A percentile compares a stretch with the other conserved stretches of the same genome.
Evolutionary conservation across 768 basidiomycete species (phyloP).

Genomic region (Gymnopilus junonius): DNA sequence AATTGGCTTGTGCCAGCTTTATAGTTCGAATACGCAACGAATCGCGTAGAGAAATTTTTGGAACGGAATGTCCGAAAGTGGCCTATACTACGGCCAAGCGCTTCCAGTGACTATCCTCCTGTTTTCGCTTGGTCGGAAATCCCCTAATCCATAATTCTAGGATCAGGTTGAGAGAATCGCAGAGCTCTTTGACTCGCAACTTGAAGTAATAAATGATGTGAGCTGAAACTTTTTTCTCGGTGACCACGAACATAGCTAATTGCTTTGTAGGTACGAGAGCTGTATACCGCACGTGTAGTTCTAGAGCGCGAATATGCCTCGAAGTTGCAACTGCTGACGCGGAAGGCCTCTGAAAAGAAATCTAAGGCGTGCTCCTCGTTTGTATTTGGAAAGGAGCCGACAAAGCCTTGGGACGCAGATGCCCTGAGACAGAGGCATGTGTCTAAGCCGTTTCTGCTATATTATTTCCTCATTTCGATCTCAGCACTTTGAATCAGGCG

Average conservation of each 20-base stretch:
- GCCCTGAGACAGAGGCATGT: slow-evolving; percentile 59
- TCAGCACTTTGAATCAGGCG: slow-evolving; percentile 74
- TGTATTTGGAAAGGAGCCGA: slow-evolving; percentile 71
- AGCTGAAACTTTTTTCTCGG: slow-evolving; percentile 25
- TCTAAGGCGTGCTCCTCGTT: slow-evolving; percentile 54
- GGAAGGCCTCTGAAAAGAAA: slow-evolving; percentile 76
- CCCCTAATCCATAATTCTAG: slow-evolving; percentile 38
- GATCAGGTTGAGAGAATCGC: slow-evolving; percentile 75
- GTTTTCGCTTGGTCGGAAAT: not conserved
- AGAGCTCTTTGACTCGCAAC: slow-evolving; percentile 60
- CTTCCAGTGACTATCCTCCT: slow-evolving; percentile 7
- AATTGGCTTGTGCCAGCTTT: not conserved
- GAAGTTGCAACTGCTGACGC: slow-evolving; percentile 68
- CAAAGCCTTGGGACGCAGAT: slow-evolving; percentile 59
- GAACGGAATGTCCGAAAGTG: slow-evolving; percentile 8
- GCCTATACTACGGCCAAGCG: slow-evolving; percentile 5
- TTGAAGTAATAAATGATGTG: slow-evolving; percentile 70
- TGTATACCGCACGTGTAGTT: slow-evolving; percentile 66
- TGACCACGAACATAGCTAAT: not conserved
- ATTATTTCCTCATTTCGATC: not conserved
- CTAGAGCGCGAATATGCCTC: slow-evolving; percentile 81
- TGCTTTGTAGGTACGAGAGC: slow-evolving; percentile 71
- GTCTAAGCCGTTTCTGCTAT: not conserved
- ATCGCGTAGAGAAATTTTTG: not conserved
- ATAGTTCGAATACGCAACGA: not conserved